Evolutionary conservation across 1,139 yeast genomes (phyloP), one percentile per base, ranked within the genome.

Genomic region (Geotrichum fermentans): DNA sequence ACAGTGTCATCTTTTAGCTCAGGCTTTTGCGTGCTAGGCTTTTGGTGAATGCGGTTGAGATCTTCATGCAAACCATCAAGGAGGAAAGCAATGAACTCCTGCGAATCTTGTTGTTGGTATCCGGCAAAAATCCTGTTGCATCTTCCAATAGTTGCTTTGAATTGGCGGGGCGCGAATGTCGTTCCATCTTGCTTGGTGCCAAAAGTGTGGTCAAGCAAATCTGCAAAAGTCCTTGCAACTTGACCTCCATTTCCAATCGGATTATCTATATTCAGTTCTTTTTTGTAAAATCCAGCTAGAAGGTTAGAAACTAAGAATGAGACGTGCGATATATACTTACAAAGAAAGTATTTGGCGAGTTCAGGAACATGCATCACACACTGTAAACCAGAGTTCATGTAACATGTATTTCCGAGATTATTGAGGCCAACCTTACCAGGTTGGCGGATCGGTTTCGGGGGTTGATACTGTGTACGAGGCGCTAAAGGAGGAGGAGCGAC

Each of bases 351-450:
- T 43, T 80, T 74, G 16, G 83, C 79, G 37, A 92, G 68, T 63
- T 89, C 97, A 0, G 96, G 96, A 11, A 90, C 76, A 62, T 92
- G 98, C 0, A 81, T 75, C 45, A 92, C 69, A 62, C 97, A 92
- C 64, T 92, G 98, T 49, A 92, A 70, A 0, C 97, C 97, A 14
- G 96, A 87, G 66, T 92, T 92, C 97, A 92, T 92, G 64, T 89
- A 92, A 64, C 98, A 92, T 0, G 96, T 85, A 62, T 92, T 92
- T 5, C 98, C 98, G 56, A 92, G 70, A 62, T 92, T 92, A 40
- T 75, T 73, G 45, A 92, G 70, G 0, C 98, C 98, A 7, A 73
- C 68, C 1, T 70, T 70, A 3, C 87, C 88, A 13, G 44, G 39
- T 17, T 29, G 36, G 17, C 14, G 17, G 17, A 29, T 21, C 3